Base-by-base conservation (phyloP, 805 yeast genomes). In the Cyberlindnera japonica region DNA sequence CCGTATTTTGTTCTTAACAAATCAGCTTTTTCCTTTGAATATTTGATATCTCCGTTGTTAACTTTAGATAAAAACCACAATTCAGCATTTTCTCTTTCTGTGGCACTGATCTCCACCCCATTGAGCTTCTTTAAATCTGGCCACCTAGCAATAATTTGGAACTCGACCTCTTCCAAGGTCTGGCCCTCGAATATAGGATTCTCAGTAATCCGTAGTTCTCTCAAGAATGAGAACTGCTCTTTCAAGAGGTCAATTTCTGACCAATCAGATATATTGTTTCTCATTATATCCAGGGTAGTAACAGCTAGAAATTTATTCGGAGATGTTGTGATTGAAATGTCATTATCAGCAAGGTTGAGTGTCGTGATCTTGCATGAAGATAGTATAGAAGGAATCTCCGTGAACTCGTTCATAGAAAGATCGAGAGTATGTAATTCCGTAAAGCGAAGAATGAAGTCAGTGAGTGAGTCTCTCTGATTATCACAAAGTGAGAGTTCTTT, bases 71-170 rank as follows among this genome's bases (percentile, higher is more conserved):
- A 63, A 44, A 83, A 79, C 54, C 74, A 86, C 5, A 84, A 55
- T 56, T 88, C 95, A 1, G 85, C 82, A 48, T 81, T 83, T 6
- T 43, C 48, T 14, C 88, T 66, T 35, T 79, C 83, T 2, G 61
- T 68, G 0, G 33, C 40, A 3, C 64, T 54, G 8, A 86, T 61
- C 0, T 26, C 37, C 0, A 79, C 69, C 1, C 95, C 95, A 53
- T 89, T 79, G 12, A 88, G 59, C 18, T 59, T 62, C 1, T 34
- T 28, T 2, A 82, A 31, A 0, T 45, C 38, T 1, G 63, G 61
- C 30, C 65, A 59, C 19, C 84, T 60, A 1, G 79, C 80, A 15
- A 82, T 67, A 3, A 75, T 48, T 31, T 64, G 50, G 17, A 56
- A 52, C 49, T 58, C 54, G 16, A 41, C 54, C n/a, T 55, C 58